Evolutionary conservation across 768 basidiomycete genomes (phyloP), one percentile per base, ranked within the genome.

Genomic region (Lentinula raphanica): DNA sequence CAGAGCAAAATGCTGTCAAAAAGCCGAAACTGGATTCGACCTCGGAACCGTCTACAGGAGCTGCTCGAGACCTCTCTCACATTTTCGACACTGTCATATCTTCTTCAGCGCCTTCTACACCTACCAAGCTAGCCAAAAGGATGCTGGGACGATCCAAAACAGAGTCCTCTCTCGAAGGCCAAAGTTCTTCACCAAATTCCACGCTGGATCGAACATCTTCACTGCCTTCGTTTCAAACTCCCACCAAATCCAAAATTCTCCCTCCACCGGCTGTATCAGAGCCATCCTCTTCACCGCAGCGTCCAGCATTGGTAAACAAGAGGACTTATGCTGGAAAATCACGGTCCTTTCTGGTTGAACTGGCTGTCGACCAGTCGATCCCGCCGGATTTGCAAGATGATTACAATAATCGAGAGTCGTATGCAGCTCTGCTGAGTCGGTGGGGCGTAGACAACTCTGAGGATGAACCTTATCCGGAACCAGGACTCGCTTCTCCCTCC

Each of bases 361-460:
- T 91, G 9, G 82, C 86, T 11, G 68, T 62, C 67, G 54, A 55
- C 66, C 40, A 58, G 58, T 42, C 57, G 54, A 53, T 62, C 19
- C 31, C 59, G 35, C 50, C 76, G 29, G 70, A 72, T 17, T 72
- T 77, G 7, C 82, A 81, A 25, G 80, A 84, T 23, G 81, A 81
- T 49, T 70, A 79, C 17, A 72, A 75, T 12, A 69, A 72, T 11
- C 81, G 83, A n/a, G 90, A 92, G 64, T 90, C 90, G 0, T 93
- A 93, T 62, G 72, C 82, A 12, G 84, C 87, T 51, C 70, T 93
- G 48, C 84, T 92, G 13, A 72, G 74, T n/a, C 80, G 90, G 19
- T 92, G 87, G 87, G 90, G 90, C 2, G 86, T 93, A 0, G 90
- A 92, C 65, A 77, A 83, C 35, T 86, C 87, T 1, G 91, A 91